Percentiles rank a stretch among this genome's conserved stretches.
Evolutionary conservation across 1,284 basidiomycete species (phyloP).

Genomic region (Pseudozyma thailandica): DNA sequence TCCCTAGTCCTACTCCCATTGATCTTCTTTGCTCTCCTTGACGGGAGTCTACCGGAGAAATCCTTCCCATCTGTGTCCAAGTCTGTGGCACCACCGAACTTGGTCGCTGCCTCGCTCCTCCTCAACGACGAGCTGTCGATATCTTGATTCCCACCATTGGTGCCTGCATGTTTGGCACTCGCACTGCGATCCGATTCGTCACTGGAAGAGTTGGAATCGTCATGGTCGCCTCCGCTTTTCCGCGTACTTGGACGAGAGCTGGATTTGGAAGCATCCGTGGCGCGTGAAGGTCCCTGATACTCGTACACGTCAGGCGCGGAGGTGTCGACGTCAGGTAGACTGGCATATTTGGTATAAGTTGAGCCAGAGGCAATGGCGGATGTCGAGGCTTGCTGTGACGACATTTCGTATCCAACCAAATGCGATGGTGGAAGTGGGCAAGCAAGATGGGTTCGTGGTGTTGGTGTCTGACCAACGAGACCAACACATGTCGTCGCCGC

Average conservation of each 20-base stretch:
- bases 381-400: constrained; percentile 17
- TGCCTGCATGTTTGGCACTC: constrained; percentile 33
- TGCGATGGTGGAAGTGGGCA: constrained; percentile 3
- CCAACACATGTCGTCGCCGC: too few relatives aligned
- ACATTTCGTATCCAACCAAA: not conserved
- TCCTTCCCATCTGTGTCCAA: constrained; percentile 13
- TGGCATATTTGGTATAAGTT: constrained; percentile 42
- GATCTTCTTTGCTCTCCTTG: constrained; percentile 3
- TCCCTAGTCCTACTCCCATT: constrained; percentile 12
- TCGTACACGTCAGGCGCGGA: constrained; percentile 48
- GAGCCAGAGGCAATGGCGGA: not conserved
- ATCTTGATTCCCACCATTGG: constrained; percentile 17
- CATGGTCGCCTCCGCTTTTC: not conserved
- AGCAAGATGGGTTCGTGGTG: not conserved
- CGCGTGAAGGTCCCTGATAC: constrained; percentile 8
- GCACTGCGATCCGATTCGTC: constrained; percentile 26
- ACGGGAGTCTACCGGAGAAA: constrained; percentile 30
- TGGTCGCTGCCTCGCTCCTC: constrained; percentile 26
- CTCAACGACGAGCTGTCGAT: constrained; percentile 29
- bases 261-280: constrained; percentile 4
- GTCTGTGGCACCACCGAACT: constrained; percentile 32
- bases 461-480: too few relatives aligned
- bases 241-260: constrained; percentile 18
- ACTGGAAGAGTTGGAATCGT: constrained; percentile 19
- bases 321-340: constrained; percentile 42